Evolutionary conservation across 768 basidiomycete genomes (phyloP).

Genomic region (Agrocybe praecox): DNA sequence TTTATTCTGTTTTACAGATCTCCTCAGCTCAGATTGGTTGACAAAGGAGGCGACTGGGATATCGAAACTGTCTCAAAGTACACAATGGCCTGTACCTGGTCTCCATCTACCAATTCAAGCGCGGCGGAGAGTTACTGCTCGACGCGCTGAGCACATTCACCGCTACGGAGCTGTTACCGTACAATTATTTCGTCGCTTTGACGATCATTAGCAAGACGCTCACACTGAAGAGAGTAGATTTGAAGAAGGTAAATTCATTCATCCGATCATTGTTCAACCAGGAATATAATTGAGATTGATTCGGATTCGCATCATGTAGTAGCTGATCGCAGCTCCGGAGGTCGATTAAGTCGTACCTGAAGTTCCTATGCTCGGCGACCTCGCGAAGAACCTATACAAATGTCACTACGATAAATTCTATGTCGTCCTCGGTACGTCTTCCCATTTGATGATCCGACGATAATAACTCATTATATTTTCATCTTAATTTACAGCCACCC

Average conservation of each 20-base stretch:
- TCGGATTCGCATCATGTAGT: background rate
- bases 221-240: constrained; percentile 75
- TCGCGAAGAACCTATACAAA: constrained; percentile 87
- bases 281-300: too few species aligned
- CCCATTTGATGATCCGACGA: too few species aligned
- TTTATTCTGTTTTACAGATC: background rate
- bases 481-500: too few species aligned
- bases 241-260: too few species aligned
- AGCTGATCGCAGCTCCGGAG: constrained; percentile 88
- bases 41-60: constrained; percentile 98
- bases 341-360: constrained; percentile 85
- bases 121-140: constrained; percentile 80
- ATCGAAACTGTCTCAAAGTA: constrained; percentile 94
- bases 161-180: constrained; percentile 84
- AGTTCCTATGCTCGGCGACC: constrained; percentile 78
- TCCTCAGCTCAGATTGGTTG: constrained; percentile 66
- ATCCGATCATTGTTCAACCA: too few species aligned
- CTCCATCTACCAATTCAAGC: constrained; percentile 90
- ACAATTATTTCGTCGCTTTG: constrained; percentile 88
- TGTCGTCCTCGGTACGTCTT: constrained; percentile 73
- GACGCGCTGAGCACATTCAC: constrained; percentile 96
- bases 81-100: constrained; percentile 87
- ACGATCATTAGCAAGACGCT: constrained; percentile 82
- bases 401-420: constrained; percentile 97
- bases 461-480: too few species aligned